Conservation (phyloP, 768 basidiomycete genomes). For the Lyophyllum shimeji region DNA sequence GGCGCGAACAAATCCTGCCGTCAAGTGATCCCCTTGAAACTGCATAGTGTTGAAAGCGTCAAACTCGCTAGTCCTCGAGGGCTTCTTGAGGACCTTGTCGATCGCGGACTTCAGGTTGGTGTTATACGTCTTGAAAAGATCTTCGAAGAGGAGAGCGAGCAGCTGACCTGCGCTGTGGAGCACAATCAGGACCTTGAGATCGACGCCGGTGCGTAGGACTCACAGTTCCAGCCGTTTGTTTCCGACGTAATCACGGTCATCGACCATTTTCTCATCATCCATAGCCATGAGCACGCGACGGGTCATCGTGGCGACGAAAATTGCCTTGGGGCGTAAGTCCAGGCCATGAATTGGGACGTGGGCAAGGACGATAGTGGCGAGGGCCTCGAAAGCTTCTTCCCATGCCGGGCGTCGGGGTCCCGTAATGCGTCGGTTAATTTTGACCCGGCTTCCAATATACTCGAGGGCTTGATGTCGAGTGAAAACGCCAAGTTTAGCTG, state of each 20-base stretch:
- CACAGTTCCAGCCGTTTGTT: conserved; percentile 98
- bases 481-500: conserved; percentile 86
- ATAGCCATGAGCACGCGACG: conserved; percentile 94
- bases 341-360: conserved; percentile 91
- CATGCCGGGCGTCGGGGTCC: conserved; percentile 83
- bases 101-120: conserved; percentile 92
- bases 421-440: conserved; percentile 77
- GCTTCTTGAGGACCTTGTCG: conserved; percentile 96
- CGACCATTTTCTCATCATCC: conserved; percentile 95
- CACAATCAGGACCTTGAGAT: conserved; percentile 11
- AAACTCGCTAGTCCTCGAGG: conserved; percentile 90
- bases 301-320: conserved; percentile 98
- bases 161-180: conserved; percentile 88
- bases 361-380: conserved; percentile 96
- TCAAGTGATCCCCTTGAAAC: conserved; percentile 95
- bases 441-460: conserved; percentile 92
- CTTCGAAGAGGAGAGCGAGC: conserved; percentile 93
- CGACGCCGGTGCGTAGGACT: conserved; percentile 28
- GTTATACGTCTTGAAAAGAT: conserved; percentile 98
- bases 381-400: conserved; percentile 94
- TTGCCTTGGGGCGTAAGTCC: conserved; percentile 91
- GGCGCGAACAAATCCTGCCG: conserved; percentile 92
- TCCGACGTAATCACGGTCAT: conserved; percentile 98
- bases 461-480: conserved; percentile 94
- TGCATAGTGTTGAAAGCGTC: conserved; percentile 94